Evolutionary conservation across 2,329 filamentous ascomycete species (phyloP).

Genomic region (Xylariaceae sp.): DNA sequence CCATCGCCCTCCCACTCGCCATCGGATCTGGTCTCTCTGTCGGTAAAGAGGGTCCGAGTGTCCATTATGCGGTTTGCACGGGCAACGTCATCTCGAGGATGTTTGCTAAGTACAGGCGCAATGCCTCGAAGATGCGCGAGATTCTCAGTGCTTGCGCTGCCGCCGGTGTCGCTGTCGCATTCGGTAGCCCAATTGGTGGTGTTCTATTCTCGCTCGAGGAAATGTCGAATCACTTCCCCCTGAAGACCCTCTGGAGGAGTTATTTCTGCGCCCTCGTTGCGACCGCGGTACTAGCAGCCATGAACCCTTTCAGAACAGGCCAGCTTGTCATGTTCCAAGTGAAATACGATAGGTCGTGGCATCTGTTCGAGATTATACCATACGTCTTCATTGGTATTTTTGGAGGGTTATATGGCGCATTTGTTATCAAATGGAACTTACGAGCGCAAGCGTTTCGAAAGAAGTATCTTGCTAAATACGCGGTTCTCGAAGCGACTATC

Average conservation of each 20-base stretch:
- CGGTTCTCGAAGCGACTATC: slow-evolving; percentile 79
- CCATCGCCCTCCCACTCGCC: slow-evolving; percentile 79
- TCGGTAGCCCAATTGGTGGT: slow-evolving; percentile 94
- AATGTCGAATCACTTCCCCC: slow-evolving; percentile 92
- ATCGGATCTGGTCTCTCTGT: slow-evolving; percentile 93
- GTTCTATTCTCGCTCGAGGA: slow-evolving; percentile 96
- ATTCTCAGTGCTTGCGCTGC: slow-evolving; percentile 92
- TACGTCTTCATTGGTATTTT: slow-evolving; percentile 90
- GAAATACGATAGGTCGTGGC: slow-evolving; percentile 91
- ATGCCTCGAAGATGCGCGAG: slow-evolving; percentile 90
- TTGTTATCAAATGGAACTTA: slow-evolving; percentile 97
- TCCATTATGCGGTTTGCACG: slow-evolving; percentile 98
- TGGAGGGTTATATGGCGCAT: slow-evolving; percentile 88
- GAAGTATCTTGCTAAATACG: slow-evolving; percentile 79
- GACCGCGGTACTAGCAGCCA: slow-evolving; percentile 83
- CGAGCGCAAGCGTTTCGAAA: slow-evolving; percentile 88
- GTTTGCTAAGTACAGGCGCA: slow-evolving; percentile 86
- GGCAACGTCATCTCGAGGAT: slow-evolving; percentile 92
- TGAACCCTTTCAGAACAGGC: slow-evolving; percentile 96
- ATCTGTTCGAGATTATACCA: slow-evolving; percentile 93
- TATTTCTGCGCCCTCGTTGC: slow-evolving; percentile 97
- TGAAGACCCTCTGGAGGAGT: slow-evolving; percentile 96
- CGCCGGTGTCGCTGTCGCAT: slow-evolving; percentile 91
- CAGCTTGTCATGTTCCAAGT: slow-evolving; percentile 99
- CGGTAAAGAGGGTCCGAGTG: slow-evolving; percentile 94